These are phyloP conservation scores for Cicer arietinum DNA, from an alignment of 306 rosid species.

Conservation along the genomic window DNA sequence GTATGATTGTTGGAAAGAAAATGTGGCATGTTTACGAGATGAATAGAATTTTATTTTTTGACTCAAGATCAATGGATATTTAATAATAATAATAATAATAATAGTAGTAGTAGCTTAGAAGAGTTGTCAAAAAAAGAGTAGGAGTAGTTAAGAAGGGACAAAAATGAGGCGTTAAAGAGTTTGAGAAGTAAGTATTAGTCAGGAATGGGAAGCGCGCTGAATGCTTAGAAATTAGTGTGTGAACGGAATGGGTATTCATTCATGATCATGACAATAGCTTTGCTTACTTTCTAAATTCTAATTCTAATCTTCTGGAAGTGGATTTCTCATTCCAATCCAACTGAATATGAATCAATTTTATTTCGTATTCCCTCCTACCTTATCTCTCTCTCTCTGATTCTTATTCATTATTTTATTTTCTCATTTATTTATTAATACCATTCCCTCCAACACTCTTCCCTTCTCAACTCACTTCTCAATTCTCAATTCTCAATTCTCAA, in stretches of 20 bases:
- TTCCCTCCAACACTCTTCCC: background rate
- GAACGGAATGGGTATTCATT: background rate
- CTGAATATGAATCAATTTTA: conserved; percentile 21
- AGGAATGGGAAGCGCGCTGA: conserved; percentile 9
- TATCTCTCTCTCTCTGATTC: background rate
- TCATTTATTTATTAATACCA: conserved; percentile 23
- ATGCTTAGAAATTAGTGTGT: background rate
- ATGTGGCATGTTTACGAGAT: too few species aligned
- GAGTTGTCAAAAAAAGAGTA: too few species aligned
- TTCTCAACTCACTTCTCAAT: conserved; percentile 29
- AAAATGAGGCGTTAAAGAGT: background rate
- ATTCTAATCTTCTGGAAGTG: too few species aligned
- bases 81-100: too few species aligned
- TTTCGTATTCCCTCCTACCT: background rate
- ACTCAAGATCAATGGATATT: too few species aligned
- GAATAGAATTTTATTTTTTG: too few species aligned
- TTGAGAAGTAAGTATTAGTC: conserved; percentile 11
- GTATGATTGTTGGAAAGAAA: too few species aligned
- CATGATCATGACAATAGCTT: too few species aligned
- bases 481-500: background rate
- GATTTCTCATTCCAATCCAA: background rate
- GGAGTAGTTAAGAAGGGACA: too few species aligned
- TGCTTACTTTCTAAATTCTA: too few species aligned
- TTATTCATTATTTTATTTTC: conserved; percentile 28
- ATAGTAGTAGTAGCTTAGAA: too few species aligned